phyloP scores from a whole-genome alignment of 495 filamentous ascomycete genomes.

The Penicillium robsamsonii region DNA sequence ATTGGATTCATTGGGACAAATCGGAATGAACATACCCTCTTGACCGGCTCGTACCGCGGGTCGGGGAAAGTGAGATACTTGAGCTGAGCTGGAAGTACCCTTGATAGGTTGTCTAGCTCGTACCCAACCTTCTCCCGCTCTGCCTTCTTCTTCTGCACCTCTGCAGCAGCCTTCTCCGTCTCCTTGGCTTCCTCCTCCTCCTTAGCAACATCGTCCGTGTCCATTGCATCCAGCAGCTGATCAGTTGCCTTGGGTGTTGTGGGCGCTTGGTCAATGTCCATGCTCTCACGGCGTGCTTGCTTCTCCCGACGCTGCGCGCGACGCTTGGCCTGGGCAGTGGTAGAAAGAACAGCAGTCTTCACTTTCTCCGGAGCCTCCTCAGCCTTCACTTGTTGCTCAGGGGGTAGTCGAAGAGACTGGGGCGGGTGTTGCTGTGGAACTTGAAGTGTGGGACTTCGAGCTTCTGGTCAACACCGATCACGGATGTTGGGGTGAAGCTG shows the following conservation, averaged over 20 bases:
- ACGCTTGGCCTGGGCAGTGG: conserved; percentile 94
- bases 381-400: conserved; percentile 88
- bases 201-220: conserved; percentile 72
- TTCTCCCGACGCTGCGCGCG: conserved; percentile 73
- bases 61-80: conserved; percentile 90
- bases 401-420: conserved; percentile 98
- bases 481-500: conserved; percentile 88
- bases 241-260: conserved; percentile 72
- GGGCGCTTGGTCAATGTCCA: conserved; percentile 80
- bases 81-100: conserved; percentile 88
- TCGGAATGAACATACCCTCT: conserved; percentile 64
- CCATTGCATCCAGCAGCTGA: conserved; percentile 78
- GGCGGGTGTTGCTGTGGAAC: conserved; percentile 89
- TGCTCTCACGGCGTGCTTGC: conserved; percentile 72
- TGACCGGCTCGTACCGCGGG: conserved; percentile 88
- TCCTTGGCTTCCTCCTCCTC: conserved; percentile 61
- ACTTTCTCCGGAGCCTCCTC: conserved; percentile 93
- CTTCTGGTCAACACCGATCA: conserved; percentile 91
- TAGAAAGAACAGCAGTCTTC: conserved; percentile 93
- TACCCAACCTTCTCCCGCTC: conserved; percentile 98
- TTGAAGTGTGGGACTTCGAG: conserved; percentile 95
- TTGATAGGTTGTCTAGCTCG: conserved; percentile 93
- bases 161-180: conserved; percentile 59
- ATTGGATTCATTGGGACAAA: conserved; percentile 12
- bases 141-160: conserved; percentile 70